A percentile compares a stretch with the other conserved stretches of the same genome.
These are phyloP conservation scores for Meyerozyma athensensis DNA, from an alignment of 1,139 yeast species.

Conservation along the genomic window DNA sequence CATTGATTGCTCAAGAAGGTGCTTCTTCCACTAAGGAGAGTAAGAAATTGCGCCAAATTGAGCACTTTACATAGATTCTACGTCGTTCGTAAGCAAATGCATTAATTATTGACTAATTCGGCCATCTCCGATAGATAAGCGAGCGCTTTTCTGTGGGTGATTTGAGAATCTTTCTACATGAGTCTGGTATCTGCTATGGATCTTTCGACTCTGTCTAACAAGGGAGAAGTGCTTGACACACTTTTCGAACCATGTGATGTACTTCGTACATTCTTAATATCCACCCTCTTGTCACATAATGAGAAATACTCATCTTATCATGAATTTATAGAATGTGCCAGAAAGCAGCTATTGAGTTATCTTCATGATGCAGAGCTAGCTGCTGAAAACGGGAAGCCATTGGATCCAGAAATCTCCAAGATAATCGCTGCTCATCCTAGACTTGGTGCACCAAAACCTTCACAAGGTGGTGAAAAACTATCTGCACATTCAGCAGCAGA, in stretches of 20 bases:
- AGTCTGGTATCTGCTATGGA: neutral
- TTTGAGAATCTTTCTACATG: too few species aligned
- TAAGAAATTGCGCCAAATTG: slow-evolving; percentile 41
- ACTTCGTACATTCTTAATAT: slow-evolving; percentile 39
- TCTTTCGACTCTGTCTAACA: slow-evolving; percentile 9
- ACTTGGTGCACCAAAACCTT: slow-evolving; percentile 55
- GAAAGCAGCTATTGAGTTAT: slow-evolving; percentile 33
- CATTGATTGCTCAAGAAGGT: slow-evolving; percentile 46
- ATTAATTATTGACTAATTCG: slow-evolving; percentile 1
- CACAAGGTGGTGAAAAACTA: slow-evolving; percentile 31
- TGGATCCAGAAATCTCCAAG: slow-evolving; percentile 33
- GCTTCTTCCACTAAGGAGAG: slow-evolving; percentile 40
- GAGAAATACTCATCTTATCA: slow-evolving; percentile 27
- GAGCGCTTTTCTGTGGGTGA: slow-evolving; percentile 14
- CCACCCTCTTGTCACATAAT: slow-evolving; percentile 19
- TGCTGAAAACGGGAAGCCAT: slow-evolving; percentile 12
- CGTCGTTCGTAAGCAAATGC: slow-evolving; percentile 4
- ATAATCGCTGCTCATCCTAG: slow-evolving; percentile 90
- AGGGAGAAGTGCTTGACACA: slow-evolving; percentile 42
- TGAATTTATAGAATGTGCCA: slow-evolving; percentile 47
- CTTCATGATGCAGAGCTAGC: slow-evolving; percentile 22
- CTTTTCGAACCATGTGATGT: slow-evolving; percentile 67
- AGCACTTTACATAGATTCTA: slow-evolving; percentile 33
- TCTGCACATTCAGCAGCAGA: slow-evolving; percentile 68
- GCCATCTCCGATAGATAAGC: slow-evolving; percentile 10